A percentile compares a stretch with the other conserved stretches of the same genome.
phyloP scores from a whole-genome alignment of 345 rosid genomes.

The Arabis alpina region DNA sequence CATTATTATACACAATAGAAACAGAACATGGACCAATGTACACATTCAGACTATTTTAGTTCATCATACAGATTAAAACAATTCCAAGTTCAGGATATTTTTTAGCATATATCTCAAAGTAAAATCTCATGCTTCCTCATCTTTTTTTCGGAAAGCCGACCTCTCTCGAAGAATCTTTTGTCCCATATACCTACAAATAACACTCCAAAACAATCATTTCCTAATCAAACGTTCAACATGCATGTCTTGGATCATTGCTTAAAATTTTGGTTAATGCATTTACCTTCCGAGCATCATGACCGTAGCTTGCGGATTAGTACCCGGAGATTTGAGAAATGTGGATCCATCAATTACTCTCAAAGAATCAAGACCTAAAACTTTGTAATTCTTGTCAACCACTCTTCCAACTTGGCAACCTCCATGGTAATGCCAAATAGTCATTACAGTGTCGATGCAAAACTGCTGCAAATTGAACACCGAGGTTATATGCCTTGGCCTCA shows the following conservation, averaged over 20 bases:
- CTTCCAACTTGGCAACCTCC: slow-evolving; percentile 72
- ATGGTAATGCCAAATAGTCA: slow-evolving; percentile 77
- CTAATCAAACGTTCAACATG: background rate
- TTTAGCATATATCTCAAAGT: background rate
- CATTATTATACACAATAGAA: slow-evolving; percentile 34
- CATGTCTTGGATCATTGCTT: background rate
- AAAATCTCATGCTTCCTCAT: slow-evolving; percentile 28
- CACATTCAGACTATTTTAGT: slow-evolving; percentile 29
- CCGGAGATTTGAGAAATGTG: slow-evolving; percentile 59
- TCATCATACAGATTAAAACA: slow-evolving; percentile 36
- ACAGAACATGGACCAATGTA: slow-evolving; percentile 35
- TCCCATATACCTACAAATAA: slow-evolving; percentile 55
- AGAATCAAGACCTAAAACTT: slow-evolving; percentile 56
- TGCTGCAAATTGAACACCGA: slow-evolving; percentile 55
- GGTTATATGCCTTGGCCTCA: slow-evolving; percentile 54
- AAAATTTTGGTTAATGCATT: slow-evolving; percentile 1
- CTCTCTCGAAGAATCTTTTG: slow-evolving; percentile 47
- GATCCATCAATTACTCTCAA: slow-evolving; percentile 69
- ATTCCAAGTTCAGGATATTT: slow-evolving; percentile 20
- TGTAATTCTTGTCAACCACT: slow-evolving; percentile 64
- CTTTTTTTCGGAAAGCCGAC: slow-evolving; percentile 7
- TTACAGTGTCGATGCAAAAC: slow-evolving; percentile 65
- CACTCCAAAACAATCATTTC: slow-evolving; percentile 3
- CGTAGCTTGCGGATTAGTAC: slow-evolving; percentile 81
- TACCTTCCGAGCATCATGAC: slow-evolving; percentile 90